phyloP scores from a whole-genome alignment of 768 basidiomycete species.

The Pleurotus citrinopileatus region DNA sequence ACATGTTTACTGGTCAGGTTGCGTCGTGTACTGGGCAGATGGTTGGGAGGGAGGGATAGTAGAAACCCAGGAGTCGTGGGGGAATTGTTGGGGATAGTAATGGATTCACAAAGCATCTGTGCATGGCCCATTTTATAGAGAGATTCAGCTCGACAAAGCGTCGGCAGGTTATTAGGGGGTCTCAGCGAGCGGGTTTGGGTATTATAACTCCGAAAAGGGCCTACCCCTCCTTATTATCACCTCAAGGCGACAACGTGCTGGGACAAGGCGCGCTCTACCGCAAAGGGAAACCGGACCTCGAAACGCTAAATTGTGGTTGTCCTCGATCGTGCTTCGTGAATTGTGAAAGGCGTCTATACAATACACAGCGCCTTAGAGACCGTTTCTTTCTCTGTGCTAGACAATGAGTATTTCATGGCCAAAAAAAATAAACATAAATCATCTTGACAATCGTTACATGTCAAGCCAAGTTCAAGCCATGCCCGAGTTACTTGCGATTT shows the following conservation, averaged over 20 bases:
- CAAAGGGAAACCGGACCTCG: slow-evolving; percentile 4
- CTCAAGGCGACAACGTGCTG: slow-evolving; percentile 5
- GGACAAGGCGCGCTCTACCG: slow-evolving; percentile 1
- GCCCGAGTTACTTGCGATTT: too few species aligned
- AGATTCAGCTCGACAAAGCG: slow-evolving; percentile 7
- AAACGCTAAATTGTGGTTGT: slow-evolving; percentile 1
- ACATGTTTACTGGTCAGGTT: background rate
- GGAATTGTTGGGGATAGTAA: background rate
- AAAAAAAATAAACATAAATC: background rate
- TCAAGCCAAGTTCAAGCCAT: background rate
- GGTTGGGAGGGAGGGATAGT: too few species aligned
- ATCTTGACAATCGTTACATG: background rate
- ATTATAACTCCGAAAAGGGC: slow-evolving; percentile 4
- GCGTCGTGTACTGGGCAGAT: too few species aligned
- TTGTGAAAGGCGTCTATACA: slow-evolving; percentile 2
- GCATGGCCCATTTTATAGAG: slow-evolving; percentile 6
- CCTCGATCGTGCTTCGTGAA: background rate
- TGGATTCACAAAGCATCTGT: background rate
- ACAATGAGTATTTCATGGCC: background rate
- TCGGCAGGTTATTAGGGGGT: slow-evolving; percentile 8
- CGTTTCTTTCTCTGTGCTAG: background rate
- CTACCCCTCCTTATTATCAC: slow-evolving; percentile 9
- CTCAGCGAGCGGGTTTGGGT: slow-evolving; percentile 1
- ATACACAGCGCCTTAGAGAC: slow-evolving; percentile 8
- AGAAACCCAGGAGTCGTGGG: too few species aligned